Conservation (phyloP, 2,329 filamentous ascomycete genomes). For the Fusarium burgessii region DNA sequence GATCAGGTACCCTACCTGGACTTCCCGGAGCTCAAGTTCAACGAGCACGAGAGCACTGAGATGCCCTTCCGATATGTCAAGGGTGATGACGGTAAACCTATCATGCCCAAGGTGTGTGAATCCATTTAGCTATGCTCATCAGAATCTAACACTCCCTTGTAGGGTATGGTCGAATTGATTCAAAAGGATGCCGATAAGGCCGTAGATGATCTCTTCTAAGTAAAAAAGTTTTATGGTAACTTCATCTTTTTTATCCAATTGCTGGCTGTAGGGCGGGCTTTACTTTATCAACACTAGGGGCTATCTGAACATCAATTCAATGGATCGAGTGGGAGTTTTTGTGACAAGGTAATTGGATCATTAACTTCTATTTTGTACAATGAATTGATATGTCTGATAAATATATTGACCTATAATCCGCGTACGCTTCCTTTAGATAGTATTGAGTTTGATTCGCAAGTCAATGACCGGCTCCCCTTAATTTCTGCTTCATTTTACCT, state of each 20-base stretch:
- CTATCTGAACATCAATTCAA: neutral
- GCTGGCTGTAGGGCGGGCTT: neutral
- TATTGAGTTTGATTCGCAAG: neutral
- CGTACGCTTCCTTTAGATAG: neutral
- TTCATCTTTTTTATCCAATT: neutral
- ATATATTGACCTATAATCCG: neutral
- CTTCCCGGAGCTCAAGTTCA: slow-evolving; percentile 89
- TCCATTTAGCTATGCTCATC: neutral
- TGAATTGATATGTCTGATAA: neutral
- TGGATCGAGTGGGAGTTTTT: neutral
- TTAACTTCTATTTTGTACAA: neutral
- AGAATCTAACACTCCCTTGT: slow-evolving; percentile 40
- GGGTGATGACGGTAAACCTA: slow-evolving; percentile 77
- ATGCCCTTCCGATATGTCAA: slow-evolving; percentile 99
- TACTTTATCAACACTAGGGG: neutral
- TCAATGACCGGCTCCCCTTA: no score
- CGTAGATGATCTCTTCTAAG: slow-evolving; percentile 83
- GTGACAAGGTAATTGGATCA: neutral
- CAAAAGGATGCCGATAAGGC: slow-evolving; percentile 93
- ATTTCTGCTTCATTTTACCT: neutral
- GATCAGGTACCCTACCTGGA: slow-evolving; percentile 86
- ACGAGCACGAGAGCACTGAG: slow-evolving; percentile 91
- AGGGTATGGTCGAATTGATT: slow-evolving; percentile 97
- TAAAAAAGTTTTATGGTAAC: neutral
- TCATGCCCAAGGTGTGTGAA: slow-evolving; percentile 84